Evolutionary conservation across 2,329 filamentous ascomycete genomes (phyloP).

Genomic region (Colletotrichum cuscutae): DNA sequence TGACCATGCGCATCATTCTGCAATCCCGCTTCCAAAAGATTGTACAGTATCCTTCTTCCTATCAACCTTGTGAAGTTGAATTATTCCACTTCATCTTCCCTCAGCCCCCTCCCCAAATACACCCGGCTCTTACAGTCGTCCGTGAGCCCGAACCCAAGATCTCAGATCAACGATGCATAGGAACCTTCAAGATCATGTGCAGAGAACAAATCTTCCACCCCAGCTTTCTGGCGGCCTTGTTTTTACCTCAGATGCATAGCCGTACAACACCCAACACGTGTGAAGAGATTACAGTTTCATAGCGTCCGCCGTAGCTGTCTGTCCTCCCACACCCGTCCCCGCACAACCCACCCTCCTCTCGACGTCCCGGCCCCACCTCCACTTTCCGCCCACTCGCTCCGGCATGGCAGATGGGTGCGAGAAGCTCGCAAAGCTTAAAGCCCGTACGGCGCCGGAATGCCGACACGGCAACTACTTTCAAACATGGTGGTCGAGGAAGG

Average conservation of each 20-base stretch:
- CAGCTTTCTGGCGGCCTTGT: neutral
- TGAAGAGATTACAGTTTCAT: neutral
- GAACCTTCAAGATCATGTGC: neutral
- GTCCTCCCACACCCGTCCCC: neutral
- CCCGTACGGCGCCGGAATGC: conserved; percentile 12
- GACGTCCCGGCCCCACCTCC: conserved; percentile 28
- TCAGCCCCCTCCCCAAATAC: too few relatives aligned
- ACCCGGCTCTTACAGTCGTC: too few relatives aligned
- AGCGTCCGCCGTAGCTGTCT: conserved; percentile 4
- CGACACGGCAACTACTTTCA: conserved; percentile 21
- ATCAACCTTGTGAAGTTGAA: too few relatives aligned
- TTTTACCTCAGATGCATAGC: neutral
- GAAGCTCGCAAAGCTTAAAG: too few relatives aligned
- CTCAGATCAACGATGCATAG: neutral
- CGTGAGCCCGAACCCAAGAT: neutral
- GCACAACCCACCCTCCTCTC: conserved; percentile 12
- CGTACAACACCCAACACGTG: neutral
- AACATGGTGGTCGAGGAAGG: neutral
- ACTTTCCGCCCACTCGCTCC: conserved; percentile 14
- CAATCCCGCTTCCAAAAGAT: neutral
- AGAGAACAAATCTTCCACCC: neutral
- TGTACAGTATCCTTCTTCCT: too few relatives aligned
- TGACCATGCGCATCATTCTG: neutral
- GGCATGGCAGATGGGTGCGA: too few relatives aligned
- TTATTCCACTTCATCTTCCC: too few relatives aligned